A percentile compares a stretch with the other conserved stretches of the same genome.
Conservation (phyloP, 306 rosid species). For the Citrullus colocynthis region DNA sequence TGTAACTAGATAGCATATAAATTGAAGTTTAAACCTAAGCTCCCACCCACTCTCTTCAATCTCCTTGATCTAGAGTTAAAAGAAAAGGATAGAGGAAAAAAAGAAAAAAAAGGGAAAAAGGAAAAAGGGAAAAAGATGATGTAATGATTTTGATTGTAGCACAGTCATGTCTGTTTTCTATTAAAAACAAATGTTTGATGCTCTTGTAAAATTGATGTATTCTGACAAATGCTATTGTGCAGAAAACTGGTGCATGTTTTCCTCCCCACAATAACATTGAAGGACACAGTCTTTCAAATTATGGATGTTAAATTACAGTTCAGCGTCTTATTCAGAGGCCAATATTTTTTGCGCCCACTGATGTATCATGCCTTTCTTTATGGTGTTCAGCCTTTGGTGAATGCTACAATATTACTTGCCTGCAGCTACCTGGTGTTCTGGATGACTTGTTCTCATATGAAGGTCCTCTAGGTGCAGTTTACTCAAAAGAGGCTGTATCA, state of each 20-base stretch:
- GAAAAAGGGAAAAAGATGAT: background rate
- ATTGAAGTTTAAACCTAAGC: background rate
- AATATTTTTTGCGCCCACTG: slow-evolving; percentile 1
- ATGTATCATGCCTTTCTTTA: slow-evolving; percentile 7
- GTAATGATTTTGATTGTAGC: background rate
- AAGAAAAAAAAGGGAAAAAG: no score
- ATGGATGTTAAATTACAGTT: background rate
- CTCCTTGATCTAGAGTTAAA: background rate
- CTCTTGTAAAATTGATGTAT: background rate
- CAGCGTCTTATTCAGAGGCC: background rate
- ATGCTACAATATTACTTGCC: slow-evolving; percentile 60
- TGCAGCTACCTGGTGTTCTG: slow-evolving; percentile 86
- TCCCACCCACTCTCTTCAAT: background rate
- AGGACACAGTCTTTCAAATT: background rate
- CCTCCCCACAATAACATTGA: no score
- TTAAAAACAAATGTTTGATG: background rate
- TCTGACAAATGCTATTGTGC: background rate
- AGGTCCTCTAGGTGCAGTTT: slow-evolving; percentile 82
- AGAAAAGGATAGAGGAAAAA: background rate
- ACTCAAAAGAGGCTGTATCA: slow-evolving; percentile 50
- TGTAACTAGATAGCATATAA: background rate
- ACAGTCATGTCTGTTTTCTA: background rate
- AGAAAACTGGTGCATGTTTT: background rate
- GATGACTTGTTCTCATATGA: slow-evolving; percentile 73
- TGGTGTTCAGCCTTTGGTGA: slow-evolving; percentile 50